Base-by-base conservation (phyloP, 2,329 filamentous ascomycete species). In the Geoglossum cookeanum region DNA sequence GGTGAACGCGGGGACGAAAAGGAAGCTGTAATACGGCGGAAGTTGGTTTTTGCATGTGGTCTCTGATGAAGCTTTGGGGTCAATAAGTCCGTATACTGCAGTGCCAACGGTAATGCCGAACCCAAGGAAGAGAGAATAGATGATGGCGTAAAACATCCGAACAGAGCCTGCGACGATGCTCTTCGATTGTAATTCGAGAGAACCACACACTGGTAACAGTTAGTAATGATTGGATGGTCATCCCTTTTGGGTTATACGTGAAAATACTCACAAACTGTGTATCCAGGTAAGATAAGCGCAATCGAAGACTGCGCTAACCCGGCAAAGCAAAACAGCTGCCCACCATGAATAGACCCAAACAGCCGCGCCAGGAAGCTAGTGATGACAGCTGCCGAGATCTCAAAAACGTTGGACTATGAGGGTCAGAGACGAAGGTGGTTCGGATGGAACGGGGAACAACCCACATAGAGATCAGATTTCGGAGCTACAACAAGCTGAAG, bases 401-500 rank as follows among this genome's bases (percentile, higher is more conserved):
- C 74, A 58, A 76, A 74, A 0, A 76, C 70, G 55, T 78, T 74
- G 47, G 73, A 73, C 48, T 52, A 52, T 3, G 13, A 2, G 11
- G 5, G 32, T 52, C 32, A 52, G 48, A 52, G n/a, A 5, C 27
- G 15, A n/a, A 5, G 32, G 22, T 33, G 29, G 13, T 6, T 8
- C 4, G 29, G 48, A 52, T 33, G 5, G 17, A 15, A n/a, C 17
- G 11, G n/a, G 3, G 11, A 29, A 33, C 13, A 52, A 30, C 48
- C 29, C 22, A 52, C 48, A 66, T 85, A 85, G 1, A 90, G 74
- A 48, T 85, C 81, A 13, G 87, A 91, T 27, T 75, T 79, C 0
- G 87, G 85, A 0, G 85, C 83, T 4, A 88, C 71, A 32, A 87
- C 78, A 8, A 91, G 78, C 64, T 92, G 86, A 54, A 94, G 72